Conservation (phyloP, 1,284 basidiomycete species). For the Naganishia sp. region DNA sequence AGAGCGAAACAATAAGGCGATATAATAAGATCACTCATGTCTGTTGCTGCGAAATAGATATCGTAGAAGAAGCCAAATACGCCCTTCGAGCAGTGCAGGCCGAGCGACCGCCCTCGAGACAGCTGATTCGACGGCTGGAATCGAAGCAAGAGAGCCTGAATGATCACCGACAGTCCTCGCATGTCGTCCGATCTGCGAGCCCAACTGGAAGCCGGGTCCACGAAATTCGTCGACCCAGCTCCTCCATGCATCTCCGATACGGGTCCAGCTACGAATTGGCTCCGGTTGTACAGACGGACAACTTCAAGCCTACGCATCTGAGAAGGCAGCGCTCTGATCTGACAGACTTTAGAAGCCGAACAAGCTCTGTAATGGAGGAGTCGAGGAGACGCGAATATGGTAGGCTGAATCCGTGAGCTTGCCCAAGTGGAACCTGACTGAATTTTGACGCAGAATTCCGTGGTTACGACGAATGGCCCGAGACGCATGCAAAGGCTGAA, state of each 20-base stretch:
- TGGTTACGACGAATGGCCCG: slow-evolving; percentile 23
- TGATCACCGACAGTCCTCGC: not conserved
- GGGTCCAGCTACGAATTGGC: slow-evolving; percentile 23
- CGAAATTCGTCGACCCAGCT: slow-evolving; percentile 5
- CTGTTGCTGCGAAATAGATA: slow-evolving; percentile 32
- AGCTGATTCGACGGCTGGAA: slow-evolving; percentile 16
- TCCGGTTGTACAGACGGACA: slow-evolving; percentile 12
- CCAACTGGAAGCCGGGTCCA: not conserved
- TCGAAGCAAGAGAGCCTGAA: slow-evolving; percentile 23
- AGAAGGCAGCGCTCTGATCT: slow-evolving; percentile 33
- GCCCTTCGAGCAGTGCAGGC: slow-evolving; percentile 46
- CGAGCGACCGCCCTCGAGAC: slow-evolving; percentile 20
- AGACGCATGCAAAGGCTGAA: slow-evolving; percentile 1
- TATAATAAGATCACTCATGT: not conserved
- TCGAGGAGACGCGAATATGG: slow-evolving; percentile 22
- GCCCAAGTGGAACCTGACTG: not conserved
- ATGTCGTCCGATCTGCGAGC: slow-evolving; percentile 13
- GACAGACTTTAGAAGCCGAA: slow-evolving; percentile 31
- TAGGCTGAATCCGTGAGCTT: not conserved
- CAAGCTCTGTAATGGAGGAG: slow-evolving; percentile 18
- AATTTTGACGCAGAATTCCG: not conserved
- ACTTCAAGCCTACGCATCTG: slow-evolving; percentile 29
- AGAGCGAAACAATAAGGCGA: slow-evolving; percentile 14
- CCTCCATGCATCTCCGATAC: slow-evolving; percentile 17
- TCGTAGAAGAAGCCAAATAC: slow-evolving; percentile 50